These are phyloP conservation scores for Fusarium brevicatenulatum DNA, from an alignment of 2,329 filamentous ascomycete genomes.

Conservation along the genomic window DNA sequence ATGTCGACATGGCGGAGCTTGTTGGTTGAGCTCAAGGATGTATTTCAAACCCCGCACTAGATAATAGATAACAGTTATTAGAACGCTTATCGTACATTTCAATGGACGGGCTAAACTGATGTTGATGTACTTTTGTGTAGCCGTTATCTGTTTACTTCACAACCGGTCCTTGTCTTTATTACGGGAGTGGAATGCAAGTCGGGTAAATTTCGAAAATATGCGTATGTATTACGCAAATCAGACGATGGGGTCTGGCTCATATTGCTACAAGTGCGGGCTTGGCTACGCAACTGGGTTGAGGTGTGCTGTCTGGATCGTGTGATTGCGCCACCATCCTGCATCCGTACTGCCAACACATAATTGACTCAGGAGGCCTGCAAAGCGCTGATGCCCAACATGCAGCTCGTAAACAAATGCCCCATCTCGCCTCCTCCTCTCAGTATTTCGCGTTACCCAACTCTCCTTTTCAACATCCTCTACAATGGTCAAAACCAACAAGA, in stretches of 20 bases:
- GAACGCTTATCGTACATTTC: rapidly evolving
- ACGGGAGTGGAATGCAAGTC: no score
- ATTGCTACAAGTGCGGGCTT: background rate
- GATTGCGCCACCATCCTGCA: background rate
- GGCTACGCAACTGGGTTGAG: background rate
- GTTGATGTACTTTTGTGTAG: background rate
- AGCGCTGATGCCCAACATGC: background rate
- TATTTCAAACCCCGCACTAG: background rate
- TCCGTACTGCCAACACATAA: background rate
- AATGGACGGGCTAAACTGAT: background rate
- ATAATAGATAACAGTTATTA: no score
- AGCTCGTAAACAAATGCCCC: background rate
- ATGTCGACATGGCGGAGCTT: background rate
- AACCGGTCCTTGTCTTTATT: no score
- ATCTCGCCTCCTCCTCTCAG: rapidly evolving
- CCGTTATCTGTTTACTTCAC: background rate
- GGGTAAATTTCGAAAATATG: no score
- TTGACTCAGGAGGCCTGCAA: background rate
- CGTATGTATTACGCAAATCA: rapidly evolving
- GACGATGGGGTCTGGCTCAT: rapidly evolving
- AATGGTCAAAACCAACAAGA: background rate
- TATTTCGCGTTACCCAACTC: rapidly evolving
- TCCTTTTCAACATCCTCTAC: rapidly evolving
- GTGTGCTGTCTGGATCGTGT: background rate
- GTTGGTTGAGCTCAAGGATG: background rate